Evolutionary conservation across 495 filamentous ascomycete species (phyloP).

Genomic region (Hypoxylon fragiforme): DNA sequence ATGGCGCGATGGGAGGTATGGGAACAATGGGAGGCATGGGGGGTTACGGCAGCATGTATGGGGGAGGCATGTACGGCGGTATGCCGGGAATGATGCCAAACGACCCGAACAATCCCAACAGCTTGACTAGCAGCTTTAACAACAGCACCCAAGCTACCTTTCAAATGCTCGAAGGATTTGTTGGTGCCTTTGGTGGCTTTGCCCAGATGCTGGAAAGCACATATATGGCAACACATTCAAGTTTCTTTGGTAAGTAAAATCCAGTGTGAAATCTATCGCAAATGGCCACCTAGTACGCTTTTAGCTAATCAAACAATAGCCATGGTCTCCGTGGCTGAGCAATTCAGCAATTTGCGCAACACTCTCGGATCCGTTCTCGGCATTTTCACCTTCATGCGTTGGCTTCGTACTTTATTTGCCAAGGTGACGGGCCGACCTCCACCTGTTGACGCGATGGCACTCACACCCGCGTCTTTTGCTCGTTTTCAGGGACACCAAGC

Average conservation of each 20-base stretch:
- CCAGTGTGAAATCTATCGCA: neutral
- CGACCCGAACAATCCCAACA: conserved; percentile 90
- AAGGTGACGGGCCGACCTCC: conserved; percentile 93
- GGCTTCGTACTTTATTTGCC: conserved; percentile 85
- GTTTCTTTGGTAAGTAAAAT: conserved; percentile 84
- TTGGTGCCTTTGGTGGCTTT: conserved; percentile 97
- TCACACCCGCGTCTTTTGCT: conserved; percentile 89
- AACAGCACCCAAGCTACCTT: conserved; percentile 97
- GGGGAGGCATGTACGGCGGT: conserved; percentile 63
- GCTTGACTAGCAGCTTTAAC: conserved; percentile 85
- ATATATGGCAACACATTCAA: conserved; percentile 99
- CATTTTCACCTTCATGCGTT: conserved; percentile 93
- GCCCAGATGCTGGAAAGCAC: conserved; percentile 99
- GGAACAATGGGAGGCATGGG: conserved; percentile 52
- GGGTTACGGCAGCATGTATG: conserved; percentile 61
- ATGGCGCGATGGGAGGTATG: conserved; percentile 52
- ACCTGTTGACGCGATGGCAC: conserved; percentile 79
- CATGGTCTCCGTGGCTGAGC: conserved; percentile 97
- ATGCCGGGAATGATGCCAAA: conserved; percentile 61
- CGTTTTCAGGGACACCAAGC: conserved; percentile 71
- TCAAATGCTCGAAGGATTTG: conserved; percentile 97
- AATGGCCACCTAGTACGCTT: neutral
- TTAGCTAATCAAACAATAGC: conserved; percentile 57
- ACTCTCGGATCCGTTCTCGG: conserved; percentile 95
- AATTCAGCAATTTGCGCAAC: conserved; percentile 88